phyloP scores from a whole-genome alignment of 352 stramenopile genomes.

The Sclerospora graminicola region DNA sequence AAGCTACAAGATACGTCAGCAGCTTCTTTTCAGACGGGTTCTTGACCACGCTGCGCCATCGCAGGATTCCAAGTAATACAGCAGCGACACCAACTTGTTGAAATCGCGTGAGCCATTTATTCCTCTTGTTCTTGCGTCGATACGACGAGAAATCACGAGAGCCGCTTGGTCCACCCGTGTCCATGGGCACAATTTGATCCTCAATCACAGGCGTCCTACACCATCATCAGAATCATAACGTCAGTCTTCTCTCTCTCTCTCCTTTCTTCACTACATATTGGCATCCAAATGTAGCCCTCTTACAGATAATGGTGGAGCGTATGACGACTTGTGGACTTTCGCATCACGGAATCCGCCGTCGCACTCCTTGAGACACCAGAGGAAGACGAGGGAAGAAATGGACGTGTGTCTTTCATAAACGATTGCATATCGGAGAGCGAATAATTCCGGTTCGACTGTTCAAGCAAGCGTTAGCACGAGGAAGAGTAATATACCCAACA shows the following conservation, averaged over 20 bases:
- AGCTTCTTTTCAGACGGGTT: slow-evolving; percentile 43
- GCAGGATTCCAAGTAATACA: slow-evolving; percentile 28
- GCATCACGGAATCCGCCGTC: slow-evolving; percentile 39
- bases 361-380: slow-evolving; percentile 33
- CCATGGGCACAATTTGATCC: slow-evolving; percentile 30
- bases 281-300: no score
- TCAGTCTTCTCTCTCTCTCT: not conserved
- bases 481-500: not conserved
- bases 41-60: slow-evolving; percentile 37
- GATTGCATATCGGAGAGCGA: slow-evolving; percentile 80
- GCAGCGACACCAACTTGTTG: slow-evolving; percentile 32
- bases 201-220: slow-evolving; percentile 57
- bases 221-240: not conserved
- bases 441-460: slow-evolving; percentile 71
- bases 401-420: slow-evolving; percentile 44
- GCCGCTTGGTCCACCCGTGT: slow-evolving; percentile 16
- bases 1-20: slow-evolving; percentile 51
- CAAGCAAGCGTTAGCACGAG: not conserved
- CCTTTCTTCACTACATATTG: no score
- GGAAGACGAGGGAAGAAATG: slow-evolving; percentile 42
- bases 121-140: slow-evolving; percentile 7
- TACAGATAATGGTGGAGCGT: slow-evolving; percentile 43
- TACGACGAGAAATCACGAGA: slow-evolving; percentile 9
- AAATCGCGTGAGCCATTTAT: slow-evolving; percentile 26
- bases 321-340: slow-evolving; percentile 41